Evolutionary conservation across 2,329 filamentous ascomycete species (phyloP).

Genomic region (Rachicladosporium sp.): DNA sequence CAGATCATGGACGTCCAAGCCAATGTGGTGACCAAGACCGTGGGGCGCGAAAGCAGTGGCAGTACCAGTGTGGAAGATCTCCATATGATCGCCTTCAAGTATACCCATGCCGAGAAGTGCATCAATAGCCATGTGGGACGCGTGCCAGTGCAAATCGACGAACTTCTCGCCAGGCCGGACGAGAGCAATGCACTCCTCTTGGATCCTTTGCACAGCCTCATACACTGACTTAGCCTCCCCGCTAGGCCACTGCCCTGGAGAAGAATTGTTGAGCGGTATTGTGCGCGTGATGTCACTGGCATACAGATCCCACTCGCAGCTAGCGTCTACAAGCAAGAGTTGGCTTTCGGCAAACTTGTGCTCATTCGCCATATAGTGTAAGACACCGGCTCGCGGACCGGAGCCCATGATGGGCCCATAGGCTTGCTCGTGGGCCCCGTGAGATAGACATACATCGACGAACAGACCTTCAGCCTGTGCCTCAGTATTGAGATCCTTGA

Average conservation of each 20-base stretch:
- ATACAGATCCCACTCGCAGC: conserved; percentile 74
- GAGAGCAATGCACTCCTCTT: conserved; percentile 59
- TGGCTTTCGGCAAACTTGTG: conserved; percentile 56
- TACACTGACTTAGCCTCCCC: conserved; percentile 62
- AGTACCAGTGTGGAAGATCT: conserved; percentile 30
- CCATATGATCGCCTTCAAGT: conserved; percentile 46
- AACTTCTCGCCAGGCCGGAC: conserved; percentile 66
- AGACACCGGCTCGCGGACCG: conserved; percentile 66
- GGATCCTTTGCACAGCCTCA: conserved; percentile 70
- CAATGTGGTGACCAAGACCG: conserved; percentile 38
- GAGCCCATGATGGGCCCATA: conserved; percentile 84
- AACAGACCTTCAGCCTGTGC: conserved; percentile 74
- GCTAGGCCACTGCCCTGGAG: conserved; percentile 49
- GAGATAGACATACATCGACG: conserved; percentile 55
- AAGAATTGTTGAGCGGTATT: conserved; percentile 51
- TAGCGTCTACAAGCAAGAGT: conserved; percentile 74
- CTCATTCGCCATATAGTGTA: conserved; percentile 80
- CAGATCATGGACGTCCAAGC: conserved; percentile 38
- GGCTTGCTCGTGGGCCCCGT: conserved; percentile 63
- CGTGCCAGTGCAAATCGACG: conserved; percentile 65
- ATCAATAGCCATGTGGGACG: conserved; percentile 69
- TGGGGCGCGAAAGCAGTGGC: conserved; percentile 37
- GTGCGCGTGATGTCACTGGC: conserved; percentile 84
- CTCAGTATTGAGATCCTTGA: conserved; percentile 59
- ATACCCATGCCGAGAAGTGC: conserved; percentile 67